A percentile compares a stretch with the other conserved stretches of the same genome.
phyloP scores from a whole-genome alignment of 345 rosid genomes.

The Dimocarpus longan region DNA sequence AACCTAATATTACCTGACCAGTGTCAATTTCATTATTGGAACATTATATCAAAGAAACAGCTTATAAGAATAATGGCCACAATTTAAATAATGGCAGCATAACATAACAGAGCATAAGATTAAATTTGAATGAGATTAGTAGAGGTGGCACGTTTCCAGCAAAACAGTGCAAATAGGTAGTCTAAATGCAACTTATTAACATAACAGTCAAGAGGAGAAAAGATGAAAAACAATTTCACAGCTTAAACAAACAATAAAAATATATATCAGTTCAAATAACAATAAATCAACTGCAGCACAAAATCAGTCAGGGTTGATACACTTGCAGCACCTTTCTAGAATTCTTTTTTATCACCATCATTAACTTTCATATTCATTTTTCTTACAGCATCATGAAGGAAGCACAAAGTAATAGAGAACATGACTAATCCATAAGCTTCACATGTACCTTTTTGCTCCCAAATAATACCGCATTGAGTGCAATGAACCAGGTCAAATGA shows the following conservation, averaged over 20 bases:
- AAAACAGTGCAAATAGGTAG: neutral
- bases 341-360: neutral
- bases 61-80: neutral
- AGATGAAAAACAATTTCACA: neutral
- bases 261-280: neutral
- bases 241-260: neutral
- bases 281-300: neutral
- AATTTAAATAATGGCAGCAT: neutral
- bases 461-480: constrained; percentile 86
- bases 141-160: neutral
- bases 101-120: neutral
- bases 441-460: constrained; percentile 84
- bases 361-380: neutral
- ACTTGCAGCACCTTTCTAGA: neutral
- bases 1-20: neutral
- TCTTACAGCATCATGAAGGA: neutral
- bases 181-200: neutral
- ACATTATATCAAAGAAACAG: neutral
- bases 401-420: constrained; percentile 9
- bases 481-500: constrained; percentile 98
- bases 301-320: neutral
- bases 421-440: neutral
- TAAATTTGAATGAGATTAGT: neutral
- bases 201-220: neutral
- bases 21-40: neutral